A percentile compares a stretch with the other conserved stretches of the same genome.
phyloP scores from a whole-genome alignment of 106 monocot genomes.

The Allium cepa region DNA sequence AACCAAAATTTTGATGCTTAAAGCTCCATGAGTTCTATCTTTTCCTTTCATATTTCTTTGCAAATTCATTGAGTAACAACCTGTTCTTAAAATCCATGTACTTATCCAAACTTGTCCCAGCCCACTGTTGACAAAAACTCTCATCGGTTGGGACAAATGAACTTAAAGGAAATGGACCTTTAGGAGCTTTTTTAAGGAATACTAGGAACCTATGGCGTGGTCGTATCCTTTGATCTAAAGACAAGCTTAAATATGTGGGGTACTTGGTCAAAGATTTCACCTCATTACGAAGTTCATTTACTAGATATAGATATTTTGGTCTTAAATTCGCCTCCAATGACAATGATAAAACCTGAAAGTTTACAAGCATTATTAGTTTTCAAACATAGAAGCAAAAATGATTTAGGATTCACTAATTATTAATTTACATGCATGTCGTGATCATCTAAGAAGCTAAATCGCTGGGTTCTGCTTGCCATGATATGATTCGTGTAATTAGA shows the following conservation, averaged over 20 bases:
- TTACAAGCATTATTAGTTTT: too few relatives aligned
- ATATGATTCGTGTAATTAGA: too few relatives aligned
- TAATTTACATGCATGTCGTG: too few relatives aligned
- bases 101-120: constrained; percentile 78
- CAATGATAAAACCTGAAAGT: constrained; percentile 73
- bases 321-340: constrained; percentile 85
- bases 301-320: constrained; percentile 91
- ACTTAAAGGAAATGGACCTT: constrained; percentile 94
- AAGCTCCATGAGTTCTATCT: constrained; percentile 1
- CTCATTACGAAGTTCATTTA: constrained; percentile 88
- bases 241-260: constrained; percentile 92
- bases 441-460: too few relatives aligned
- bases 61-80: constrained; percentile 48
- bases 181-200: constrained; percentile 84
- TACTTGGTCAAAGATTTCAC: constrained; percentile 85
- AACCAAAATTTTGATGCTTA: too few relatives aligned
- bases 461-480: too few relatives aligned
- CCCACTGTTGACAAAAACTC: constrained; percentile 84
- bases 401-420: too few relatives aligned
- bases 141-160: constrained; percentile 84
- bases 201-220: constrained; percentile 86
- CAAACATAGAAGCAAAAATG: too few relatives aligned
- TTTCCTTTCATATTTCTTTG: constrained; percentile 63
- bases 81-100: constrained; percentile 72
- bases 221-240: constrained; percentile 87